These are phyloP conservation scores for Anisogramma anomala DNA, from an alignment of 2,329 filamentous ascomycete species.

Conservation along the genomic window DNA sequence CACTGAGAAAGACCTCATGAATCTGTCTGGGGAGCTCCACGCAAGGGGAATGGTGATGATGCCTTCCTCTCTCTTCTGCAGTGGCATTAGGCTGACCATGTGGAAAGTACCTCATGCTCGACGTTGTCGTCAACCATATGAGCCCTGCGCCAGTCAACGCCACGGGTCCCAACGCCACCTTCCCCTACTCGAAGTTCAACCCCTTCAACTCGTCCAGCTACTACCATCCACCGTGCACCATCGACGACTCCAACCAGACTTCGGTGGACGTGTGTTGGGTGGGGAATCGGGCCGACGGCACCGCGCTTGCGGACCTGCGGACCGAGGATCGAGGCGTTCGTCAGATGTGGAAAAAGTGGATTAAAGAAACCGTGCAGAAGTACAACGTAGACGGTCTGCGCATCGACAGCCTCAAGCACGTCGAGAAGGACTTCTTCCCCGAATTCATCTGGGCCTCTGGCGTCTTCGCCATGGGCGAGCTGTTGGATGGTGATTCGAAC, in stretches of 20 bases:
- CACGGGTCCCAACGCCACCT: constrained; percentile 25
- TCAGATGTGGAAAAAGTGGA: constrained; percentile 35
- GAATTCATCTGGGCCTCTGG: constrained; percentile 33
- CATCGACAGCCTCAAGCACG: constrained; percentile 37
- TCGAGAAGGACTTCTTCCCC: constrained; percentile 37
- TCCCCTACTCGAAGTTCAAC: constrained; percentile 42
- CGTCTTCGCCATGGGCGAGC: constrained; percentile 39
- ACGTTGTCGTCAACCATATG: constrained; percentile 48
- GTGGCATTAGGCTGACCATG: constrained; percentile 20
- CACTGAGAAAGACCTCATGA: constrained; percentile 35
- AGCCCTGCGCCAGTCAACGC: constrained; percentile 37
- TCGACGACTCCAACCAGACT: constrained; percentile 28
- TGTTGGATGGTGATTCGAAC: constrained; percentile 33
- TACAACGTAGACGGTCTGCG: constrained; percentile 41
- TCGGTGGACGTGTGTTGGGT: constrained; percentile 35
- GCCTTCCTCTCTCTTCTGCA: too few relatives aligned
- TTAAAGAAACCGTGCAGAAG: constrained; percentile 33
- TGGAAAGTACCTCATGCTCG: constrained; percentile 37
- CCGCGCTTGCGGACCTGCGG: constrained; percentile 39
- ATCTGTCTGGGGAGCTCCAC: constrained; percentile 40
- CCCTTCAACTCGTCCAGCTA: constrained; percentile 44
- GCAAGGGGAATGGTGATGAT: constrained; percentile 34
- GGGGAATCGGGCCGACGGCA: constrained; percentile 27
- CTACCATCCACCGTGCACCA: constrained; percentile 42
- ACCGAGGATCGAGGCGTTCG: constrained; percentile 33